A percentile compares a stretch with the other conserved stretches of the same genome.
Conservation (phyloP, 2,329 filamentous ascomycete genomes). For the Fusarium sp. region DNA sequence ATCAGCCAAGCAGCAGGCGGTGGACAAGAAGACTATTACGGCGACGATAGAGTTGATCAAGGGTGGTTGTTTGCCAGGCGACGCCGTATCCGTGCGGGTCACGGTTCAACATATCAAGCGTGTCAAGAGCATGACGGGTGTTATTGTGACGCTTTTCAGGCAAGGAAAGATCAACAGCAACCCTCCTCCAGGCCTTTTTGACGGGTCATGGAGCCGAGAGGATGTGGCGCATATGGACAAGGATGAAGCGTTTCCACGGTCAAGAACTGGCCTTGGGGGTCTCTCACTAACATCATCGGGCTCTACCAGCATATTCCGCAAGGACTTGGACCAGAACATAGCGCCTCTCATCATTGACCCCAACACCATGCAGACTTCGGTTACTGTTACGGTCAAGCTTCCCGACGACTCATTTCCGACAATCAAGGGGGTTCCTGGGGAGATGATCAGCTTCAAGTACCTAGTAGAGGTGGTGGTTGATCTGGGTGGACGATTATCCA, state of each 20-base stretch:
- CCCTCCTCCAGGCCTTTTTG: slow-evolving; percentile 61
- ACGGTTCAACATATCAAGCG: slow-evolving; percentile 86
- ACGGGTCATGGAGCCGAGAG: slow-evolving; percentile 63
- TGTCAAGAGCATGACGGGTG: slow-evolving; percentile 88
- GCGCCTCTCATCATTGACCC: slow-evolving; percentile 90
- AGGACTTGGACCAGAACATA: slow-evolving; percentile 89
- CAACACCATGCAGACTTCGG: slow-evolving; percentile 74
- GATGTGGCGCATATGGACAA: slow-evolving; percentile 73
- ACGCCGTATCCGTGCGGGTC: slow-evolving; percentile 80
- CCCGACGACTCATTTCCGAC: slow-evolving; percentile 93
- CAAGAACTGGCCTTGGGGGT: slow-evolving; percentile 83
- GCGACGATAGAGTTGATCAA: slow-evolving; percentile 83
- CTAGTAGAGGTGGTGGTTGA: slow-evolving; percentile 93
- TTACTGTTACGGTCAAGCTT: slow-evolving; percentile 83
- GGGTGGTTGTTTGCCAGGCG: slow-evolving; percentile 85
- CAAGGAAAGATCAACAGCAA: slow-evolving; percentile 88
- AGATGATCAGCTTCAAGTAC: slow-evolving; percentile 95
- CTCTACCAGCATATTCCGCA: slow-evolving; percentile 91
- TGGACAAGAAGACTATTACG: slow-evolving; percentile 81
- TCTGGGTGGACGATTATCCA: slow-evolving; percentile 82
- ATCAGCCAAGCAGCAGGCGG: slow-evolving; percentile 52
- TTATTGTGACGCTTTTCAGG: slow-evolving; percentile 91
- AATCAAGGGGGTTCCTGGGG: slow-evolving; percentile 85
- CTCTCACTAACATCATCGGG: slow-evolving; percentile 85
- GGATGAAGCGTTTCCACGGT: slow-evolving; percentile 87